A percentile compares a stretch with the other conserved stretches of the same genome.
phyloP scores from a whole-genome alignment of 1,284 basidiomycete genomes.

The Naganishia cerealis region DNA sequence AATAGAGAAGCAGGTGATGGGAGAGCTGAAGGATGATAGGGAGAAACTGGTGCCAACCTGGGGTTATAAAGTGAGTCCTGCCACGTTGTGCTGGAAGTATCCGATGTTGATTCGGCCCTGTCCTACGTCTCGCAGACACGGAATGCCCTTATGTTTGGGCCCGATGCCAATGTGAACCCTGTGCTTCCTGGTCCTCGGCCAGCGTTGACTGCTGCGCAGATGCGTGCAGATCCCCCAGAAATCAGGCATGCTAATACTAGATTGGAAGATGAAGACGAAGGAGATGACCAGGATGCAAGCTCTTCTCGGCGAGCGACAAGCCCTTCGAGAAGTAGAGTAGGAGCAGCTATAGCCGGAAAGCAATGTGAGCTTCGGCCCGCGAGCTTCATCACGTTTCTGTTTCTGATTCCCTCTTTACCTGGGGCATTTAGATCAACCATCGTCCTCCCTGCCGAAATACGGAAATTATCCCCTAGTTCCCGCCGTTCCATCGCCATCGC shows the following conservation, averaged over 20 bases:
- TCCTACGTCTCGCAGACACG: conserved; percentile 61
- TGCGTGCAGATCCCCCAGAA: conserved; percentile 62
- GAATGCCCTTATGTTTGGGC: conserved; percentile 88
- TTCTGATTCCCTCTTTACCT: neutral
- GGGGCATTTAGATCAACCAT: conserved; percentile 35
- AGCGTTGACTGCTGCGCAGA: conserved; percentile 43
- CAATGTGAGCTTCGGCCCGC: conserved; percentile 50
- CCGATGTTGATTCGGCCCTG: neutral
- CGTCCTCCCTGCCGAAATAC: conserved; percentile 55
- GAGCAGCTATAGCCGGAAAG: conserved; percentile 77
- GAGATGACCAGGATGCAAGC: conserved; percentile 53
- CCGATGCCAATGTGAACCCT: conserved; percentile 81
- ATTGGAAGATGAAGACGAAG: conserved; percentile 64
- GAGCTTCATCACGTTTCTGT: neutral
- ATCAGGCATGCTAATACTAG: conserved; percentile 79
- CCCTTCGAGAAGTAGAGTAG: conserved; percentile 80
- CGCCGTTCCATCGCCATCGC: conserved; percentile 79
- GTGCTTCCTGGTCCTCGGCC: conserved; percentile 53
- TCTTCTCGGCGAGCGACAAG: conserved; percentile 63
- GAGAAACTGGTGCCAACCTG: conserved; percentile 66
- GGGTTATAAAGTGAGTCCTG: conserved; percentile 72
- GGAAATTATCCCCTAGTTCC: conserved; percentile 71
- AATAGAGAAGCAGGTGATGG: conserved; percentile 59
- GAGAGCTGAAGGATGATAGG: conserved; percentile 63
- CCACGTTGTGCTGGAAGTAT: neutral